Evolutionary conservation across 345 rosid genomes (phyloP).

Genomic region (Noccaea bulbosa): DNA sequence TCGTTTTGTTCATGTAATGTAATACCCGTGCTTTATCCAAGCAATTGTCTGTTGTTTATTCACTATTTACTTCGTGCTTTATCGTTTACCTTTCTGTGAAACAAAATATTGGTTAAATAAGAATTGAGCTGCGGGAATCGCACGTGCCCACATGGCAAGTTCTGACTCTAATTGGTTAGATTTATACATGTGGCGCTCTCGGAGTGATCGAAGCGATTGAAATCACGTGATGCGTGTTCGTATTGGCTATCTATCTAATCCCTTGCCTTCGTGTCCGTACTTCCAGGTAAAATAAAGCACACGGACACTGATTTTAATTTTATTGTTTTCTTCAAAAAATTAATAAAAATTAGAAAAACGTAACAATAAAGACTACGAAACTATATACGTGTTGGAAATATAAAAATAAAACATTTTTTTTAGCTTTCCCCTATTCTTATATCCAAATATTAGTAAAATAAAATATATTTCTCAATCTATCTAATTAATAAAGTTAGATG

Average conservation of each 20-base stretch:
- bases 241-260: slow-evolving; percentile 40
- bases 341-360: background rate
- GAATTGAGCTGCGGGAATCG: slow-evolving; percentile 34
- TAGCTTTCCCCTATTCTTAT: too few relatives aligned
- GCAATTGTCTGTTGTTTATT: slow-evolving; percentile 11
- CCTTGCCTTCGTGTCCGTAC: slow-evolving; percentile 36
- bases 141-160: slow-evolving; percentile 48
- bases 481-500: too few relatives aligned
- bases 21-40: background rate
- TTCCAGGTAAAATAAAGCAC: slow-evolving; percentile 34
- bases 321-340: background rate
- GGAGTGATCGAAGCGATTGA: slow-evolving; percentile 39
- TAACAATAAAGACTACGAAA: slow-evolving; percentile 21
- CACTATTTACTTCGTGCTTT: slow-evolving; percentile 18
- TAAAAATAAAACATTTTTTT: slow-evolving; percentile 3
- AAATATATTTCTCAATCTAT: too few relatives aligned
- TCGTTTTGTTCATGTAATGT: background rate
- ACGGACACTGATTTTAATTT: slow-evolving; percentile 37
- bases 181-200: slow-evolving; percentile 27
- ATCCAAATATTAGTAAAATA: too few relatives aligned
- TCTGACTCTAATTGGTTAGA: slow-evolving; percentile 41
- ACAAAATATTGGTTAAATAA: slow-evolving; percentile 17
- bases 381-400: background rate
- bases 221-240: slow-evolving; percentile 46
- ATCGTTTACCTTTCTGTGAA: slow-evolving; percentile 19